These are phyloP conservation scores for Astrothelium subdiscretum DNA, from an alignment of 495 filamentous ascomycete genomes.

Conservation along the genomic window DNA sequence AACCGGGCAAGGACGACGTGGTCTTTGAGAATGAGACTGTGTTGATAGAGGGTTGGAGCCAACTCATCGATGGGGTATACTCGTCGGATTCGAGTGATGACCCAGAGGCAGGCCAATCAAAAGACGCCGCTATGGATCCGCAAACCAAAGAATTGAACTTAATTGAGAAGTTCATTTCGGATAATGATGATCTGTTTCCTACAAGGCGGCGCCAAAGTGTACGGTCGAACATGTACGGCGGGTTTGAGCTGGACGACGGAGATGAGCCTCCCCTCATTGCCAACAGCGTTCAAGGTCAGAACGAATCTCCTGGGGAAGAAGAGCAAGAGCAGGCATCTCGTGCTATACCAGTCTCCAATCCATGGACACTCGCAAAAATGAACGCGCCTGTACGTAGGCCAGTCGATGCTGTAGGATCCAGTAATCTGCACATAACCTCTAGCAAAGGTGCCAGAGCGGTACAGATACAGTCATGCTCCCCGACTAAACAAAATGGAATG, in stretches of 20 bases:
- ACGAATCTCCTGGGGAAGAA: conserved; percentile 15
- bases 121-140: not conserved
- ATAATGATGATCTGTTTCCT: not conserved
- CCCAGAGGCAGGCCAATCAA: not conserved
- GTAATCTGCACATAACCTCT: not conserved
- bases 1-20: conserved; percentile 84
- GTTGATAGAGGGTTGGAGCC: not conserved
- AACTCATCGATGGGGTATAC: conserved; percentile 10
- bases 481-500: not conserved
- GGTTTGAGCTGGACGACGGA: conserved; percentile 7
- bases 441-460: not conserved
- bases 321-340: conserved; percentile 7
- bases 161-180: not conserved
- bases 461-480: not conserved
- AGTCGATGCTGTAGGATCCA: not conserved
- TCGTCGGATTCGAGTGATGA: not conserved
- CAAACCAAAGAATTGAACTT: not conserved
- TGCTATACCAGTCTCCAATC: conserved; percentile 36
- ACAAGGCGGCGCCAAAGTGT: not conserved
- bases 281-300: not conserved
- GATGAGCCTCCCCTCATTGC: conserved; percentile 13
- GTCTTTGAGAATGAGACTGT: conserved; percentile 49
- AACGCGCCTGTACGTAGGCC: conserved; percentile 29
- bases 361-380: conserved; percentile 50
- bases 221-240: conserved; percentile 18